Evolutionary conservation across 139 green algal species (phyloP).

Genomic region (Diplosphaera chodatii): DNA sequence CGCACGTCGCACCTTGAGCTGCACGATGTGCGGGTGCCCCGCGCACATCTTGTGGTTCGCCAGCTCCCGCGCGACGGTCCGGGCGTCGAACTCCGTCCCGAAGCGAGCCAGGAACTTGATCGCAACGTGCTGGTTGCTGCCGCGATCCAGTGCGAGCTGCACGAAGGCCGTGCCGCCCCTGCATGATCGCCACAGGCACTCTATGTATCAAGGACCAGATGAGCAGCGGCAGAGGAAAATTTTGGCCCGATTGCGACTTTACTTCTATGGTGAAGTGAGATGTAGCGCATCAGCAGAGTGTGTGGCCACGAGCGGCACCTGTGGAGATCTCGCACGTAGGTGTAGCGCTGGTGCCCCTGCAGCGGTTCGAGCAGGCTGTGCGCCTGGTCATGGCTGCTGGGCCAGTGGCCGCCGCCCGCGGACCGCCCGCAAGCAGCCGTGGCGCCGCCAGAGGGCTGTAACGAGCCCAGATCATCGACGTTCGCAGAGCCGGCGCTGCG

Average conservation of each 20-base stretch:
- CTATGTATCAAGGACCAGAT: no score
- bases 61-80: neutral
- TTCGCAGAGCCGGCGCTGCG: no score
- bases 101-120: conserved; percentile 71
- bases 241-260: no score
- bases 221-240: no score
- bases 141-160: conserved; percentile 59
- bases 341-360: neutral
- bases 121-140: conserved; percentile 63
- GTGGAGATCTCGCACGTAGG: neutral
- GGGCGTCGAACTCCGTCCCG: neutral
- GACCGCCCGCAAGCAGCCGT: no score
- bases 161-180: conserved; percentile 87
- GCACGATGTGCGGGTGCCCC: neutral
- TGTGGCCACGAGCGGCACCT: no score
- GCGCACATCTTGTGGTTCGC: neutral
- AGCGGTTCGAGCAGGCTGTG: neutral
- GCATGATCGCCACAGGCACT: no score
- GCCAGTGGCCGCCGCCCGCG: no score
- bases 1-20: neutral
- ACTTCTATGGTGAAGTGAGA: no score
- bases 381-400: neutral
- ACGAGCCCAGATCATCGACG: no score
- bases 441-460: no score
- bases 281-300: no score